Evolutionary conservation across 2,329 filamentous ascomycete genomes (phyloP).

Genomic region (Macroventuria anomochaeta): DNA sequence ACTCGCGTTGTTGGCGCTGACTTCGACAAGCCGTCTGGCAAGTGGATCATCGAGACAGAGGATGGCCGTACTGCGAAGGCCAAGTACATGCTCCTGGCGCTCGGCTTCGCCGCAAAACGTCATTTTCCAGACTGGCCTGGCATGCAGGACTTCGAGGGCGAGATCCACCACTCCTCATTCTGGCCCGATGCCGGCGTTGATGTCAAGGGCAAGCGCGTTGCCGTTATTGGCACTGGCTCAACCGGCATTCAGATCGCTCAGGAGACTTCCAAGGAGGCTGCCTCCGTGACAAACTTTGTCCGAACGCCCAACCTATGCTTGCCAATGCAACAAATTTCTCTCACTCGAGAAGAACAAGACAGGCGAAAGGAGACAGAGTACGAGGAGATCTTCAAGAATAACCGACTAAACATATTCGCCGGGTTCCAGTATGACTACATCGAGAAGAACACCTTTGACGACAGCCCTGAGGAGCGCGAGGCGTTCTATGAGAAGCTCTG

Average conservation of each 20-base stretch:
- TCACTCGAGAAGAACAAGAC: constrained; percentile 61
- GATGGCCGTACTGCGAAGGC: constrained; percentile 60
- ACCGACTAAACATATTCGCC: constrained; percentile 61
- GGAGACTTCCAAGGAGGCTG: constrained; percentile 62
- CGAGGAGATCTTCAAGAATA: constrained; percentile 58
- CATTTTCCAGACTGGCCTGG: constrained; percentile 67
- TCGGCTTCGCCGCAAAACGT: constrained; percentile 66
- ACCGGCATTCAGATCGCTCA: constrained; percentile 70
- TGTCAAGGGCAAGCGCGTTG: constrained; percentile 64
- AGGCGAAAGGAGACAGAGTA: constrained; percentile 49
- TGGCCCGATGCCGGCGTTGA: constrained; percentile 66
- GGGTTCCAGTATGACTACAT: constrained; percentile 66
- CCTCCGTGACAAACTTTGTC: constrained; percentile 65
- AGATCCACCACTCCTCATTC: constrained; percentile 65
- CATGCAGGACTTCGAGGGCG: constrained; percentile 65
- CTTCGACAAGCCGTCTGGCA: constrained; percentile 57
- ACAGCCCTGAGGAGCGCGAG: constrained; percentile 52
- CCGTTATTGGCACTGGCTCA: constrained; percentile 69
- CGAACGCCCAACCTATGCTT: constrained; percentile 70
- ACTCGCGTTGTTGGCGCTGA: constrained; percentile 61
- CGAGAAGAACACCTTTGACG: constrained; percentile 61
- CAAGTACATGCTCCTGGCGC: constrained; percentile 61
- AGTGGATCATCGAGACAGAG: constrained; percentile 60
- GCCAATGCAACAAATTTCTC: constrained; percentile 62
- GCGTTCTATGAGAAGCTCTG: constrained; percentile 53